Conservation (phyloP, 768 basidiomycete genomes). For the Exidia glandulosa region DNA sequence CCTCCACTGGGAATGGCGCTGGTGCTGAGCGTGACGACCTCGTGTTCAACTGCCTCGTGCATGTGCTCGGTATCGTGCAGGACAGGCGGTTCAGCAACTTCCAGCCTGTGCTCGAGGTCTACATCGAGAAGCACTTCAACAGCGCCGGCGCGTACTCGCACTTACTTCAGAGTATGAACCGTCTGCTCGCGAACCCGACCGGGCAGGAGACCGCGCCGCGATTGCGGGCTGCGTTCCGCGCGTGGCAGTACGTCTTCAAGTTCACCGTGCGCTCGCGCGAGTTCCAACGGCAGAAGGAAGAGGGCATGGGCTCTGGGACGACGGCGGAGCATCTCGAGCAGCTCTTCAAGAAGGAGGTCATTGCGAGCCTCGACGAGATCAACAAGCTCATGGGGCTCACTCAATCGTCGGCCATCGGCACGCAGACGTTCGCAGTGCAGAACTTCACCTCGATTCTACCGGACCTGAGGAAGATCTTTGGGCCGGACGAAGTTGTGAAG, state of each 20-base stretch:
- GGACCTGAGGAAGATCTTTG: conserved; percentile 71
- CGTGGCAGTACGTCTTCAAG: conserved; percentile 95
- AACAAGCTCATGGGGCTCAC: conserved; percentile 81
- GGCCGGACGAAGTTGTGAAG: conserved; percentile 73
- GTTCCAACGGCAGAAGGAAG: conserved; percentile 71
- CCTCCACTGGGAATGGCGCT: conserved; percentile 58
- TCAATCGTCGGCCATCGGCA: conserved; percentile 85
- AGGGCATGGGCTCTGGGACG: conserved; percentile 67
- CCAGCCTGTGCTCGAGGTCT: conserved; percentile 84
- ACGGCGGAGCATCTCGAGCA: conserved; percentile 80
- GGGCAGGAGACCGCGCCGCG: conserved; percentile 62
- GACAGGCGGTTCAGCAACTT: conserved; percentile 95
- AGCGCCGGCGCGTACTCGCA: conserved; percentile 72
- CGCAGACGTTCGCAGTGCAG: conserved; percentile 87
- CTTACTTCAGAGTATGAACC: conserved; percentile 81
- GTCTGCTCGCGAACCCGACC: conserved; percentile 62
- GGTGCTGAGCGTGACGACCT: conserved; percentile 67
- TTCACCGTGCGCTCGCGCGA: conserved; percentile 87
- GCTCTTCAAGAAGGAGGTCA: conserved; percentile 75
- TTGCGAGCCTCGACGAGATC: conserved; percentile 64
- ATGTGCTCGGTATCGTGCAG: conserved; percentile 83
- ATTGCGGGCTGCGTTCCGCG: conserved; percentile 83
- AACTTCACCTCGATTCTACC: conserved; percentile 90
- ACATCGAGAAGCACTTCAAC: conserved; percentile 82
- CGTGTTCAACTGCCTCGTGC: conserved; percentile 85